These are phyloP conservation scores for Phallus indusiatus DNA, from an alignment of 768 basidiomycete species.

Conservation along the genomic window DNA sequence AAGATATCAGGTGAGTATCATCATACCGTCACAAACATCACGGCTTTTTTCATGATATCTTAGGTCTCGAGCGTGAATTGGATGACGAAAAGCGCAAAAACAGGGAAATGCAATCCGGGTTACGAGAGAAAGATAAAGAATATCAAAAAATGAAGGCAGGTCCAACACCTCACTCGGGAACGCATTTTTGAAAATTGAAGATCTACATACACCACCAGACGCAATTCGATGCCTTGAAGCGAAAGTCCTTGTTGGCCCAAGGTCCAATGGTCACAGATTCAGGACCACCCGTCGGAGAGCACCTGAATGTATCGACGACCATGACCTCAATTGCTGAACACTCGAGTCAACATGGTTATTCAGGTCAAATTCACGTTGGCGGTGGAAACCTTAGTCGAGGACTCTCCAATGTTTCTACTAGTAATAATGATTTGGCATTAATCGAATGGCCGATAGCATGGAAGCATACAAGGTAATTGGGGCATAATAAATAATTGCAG, in stretches of 20 bases:
- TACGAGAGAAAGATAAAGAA: conserved; percentile 74
- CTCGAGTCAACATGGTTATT: background rate
- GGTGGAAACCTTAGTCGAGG: background rate
- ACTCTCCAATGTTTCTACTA: background rate
- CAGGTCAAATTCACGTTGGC: background rate
- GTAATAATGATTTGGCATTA: conserved; percentile 31
- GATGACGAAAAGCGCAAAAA: conserved; percentile 70
- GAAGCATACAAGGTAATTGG: conserved; percentile 46
- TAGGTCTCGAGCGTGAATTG: conserved; percentile 73
- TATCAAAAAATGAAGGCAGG: conserved; percentile 77
- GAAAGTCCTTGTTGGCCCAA: conserved; percentile 63
- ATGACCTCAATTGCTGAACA: background rate
- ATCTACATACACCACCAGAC: conserved; percentile 28
- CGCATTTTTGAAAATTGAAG: background rate
- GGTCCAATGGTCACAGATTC: conserved; percentile 4
- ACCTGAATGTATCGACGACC: conserved; percentile 1
- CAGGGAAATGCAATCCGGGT: conserved; percentile 62
- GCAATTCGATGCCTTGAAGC: conserved; percentile 76
- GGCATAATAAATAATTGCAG: conserved; percentile 8
- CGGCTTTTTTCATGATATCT: too few species aligned
- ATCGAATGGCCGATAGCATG: conserved; percentile 54
- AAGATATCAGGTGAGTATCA: conserved; percentile 49
- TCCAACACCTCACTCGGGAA: background rate
- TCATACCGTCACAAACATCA: background rate
- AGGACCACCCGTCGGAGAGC: background rate